Conservation (phyloP, 2,329 filamentous ascomycete genomes). For the Monilinia laxa region DNA sequence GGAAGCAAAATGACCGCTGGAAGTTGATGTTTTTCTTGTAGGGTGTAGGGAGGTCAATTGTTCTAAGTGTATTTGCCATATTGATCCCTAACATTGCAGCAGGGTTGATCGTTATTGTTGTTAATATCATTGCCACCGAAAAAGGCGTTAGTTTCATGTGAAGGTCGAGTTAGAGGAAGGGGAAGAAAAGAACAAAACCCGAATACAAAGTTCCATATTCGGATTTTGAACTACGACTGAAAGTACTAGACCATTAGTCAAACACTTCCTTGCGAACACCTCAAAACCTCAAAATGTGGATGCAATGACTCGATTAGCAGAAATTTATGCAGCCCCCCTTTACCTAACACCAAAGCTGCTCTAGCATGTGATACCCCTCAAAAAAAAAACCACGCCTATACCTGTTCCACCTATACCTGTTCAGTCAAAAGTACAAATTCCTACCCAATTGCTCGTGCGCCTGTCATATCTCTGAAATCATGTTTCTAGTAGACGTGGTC, state of each 20-base stretch:
- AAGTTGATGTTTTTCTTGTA: no score
- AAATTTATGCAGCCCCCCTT: neutral
- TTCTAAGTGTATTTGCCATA: no score
- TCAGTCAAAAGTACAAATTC: neutral
- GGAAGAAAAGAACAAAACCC: neutral
- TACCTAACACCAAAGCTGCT: neutral
- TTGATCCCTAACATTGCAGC: no score
- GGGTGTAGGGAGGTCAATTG: no score
- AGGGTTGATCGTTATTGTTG: conserved; percentile 1
- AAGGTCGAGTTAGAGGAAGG: neutral
- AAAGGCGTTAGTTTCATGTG: neutral
- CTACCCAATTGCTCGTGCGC: neutral
- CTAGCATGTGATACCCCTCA: neutral
- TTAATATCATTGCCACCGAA: neutral
- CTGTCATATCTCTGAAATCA: neutral
- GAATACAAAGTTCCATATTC: neutral
- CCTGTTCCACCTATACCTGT: neutral
- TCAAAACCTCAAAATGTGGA: neutral
- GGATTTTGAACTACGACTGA: neutral
- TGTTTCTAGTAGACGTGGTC: neutral
- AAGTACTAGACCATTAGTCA: conserved; percentile 13
- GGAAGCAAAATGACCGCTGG: neutral
- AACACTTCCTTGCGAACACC: neutral
- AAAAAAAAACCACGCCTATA: neutral
- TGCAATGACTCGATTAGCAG: neutral